Evolutionary conservation across 257 asterid species (phyloP).

Genomic region (Lycium barbarum): DNA sequence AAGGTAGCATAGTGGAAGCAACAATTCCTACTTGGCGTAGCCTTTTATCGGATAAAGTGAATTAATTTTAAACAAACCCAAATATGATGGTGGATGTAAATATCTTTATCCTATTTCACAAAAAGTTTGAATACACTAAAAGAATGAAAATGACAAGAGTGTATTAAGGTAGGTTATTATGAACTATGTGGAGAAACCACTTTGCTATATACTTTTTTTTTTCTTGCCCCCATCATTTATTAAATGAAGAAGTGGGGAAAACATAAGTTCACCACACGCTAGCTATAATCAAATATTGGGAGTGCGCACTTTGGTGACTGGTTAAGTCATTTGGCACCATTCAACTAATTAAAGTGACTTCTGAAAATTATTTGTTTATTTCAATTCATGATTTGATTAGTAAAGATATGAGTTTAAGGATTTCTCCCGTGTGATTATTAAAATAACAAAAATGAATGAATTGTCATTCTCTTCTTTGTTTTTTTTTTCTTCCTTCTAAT

Average conservation of each 20-base stretch:
- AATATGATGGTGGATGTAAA: not conserved
- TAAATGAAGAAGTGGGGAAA: constrained; percentile 15
- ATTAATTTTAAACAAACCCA: not conserved
- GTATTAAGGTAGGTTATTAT: not conserved
- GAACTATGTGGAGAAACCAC: not conserved
- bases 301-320: constrained; percentile 12
- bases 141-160: not conserved
- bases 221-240: not conserved
- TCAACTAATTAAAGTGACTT: constrained; percentile 15
- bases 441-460: not conserved
- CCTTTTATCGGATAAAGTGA: not conserved
- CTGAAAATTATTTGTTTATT: not conserved
- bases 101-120: not conserved
- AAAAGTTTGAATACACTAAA: not conserved
- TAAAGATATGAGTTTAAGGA: not conserved
- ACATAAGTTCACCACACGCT: constrained; percentile 24
- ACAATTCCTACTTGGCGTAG: not conserved
- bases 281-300: not conserved
- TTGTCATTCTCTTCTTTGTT: not conserved
- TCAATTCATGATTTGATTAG: not conserved
- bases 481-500: not conserved
- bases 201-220: not conserved
- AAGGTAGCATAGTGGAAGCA: not conserved
- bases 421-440: not conserved
- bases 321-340: constrained; percentile 25